A percentile compares a stretch with the other conserved stretches of the same genome.
These are phyloP conservation scores for Plantago coronopus DNA, from an alignment of 305 asterid species.

Conservation along the genomic window DNA sequence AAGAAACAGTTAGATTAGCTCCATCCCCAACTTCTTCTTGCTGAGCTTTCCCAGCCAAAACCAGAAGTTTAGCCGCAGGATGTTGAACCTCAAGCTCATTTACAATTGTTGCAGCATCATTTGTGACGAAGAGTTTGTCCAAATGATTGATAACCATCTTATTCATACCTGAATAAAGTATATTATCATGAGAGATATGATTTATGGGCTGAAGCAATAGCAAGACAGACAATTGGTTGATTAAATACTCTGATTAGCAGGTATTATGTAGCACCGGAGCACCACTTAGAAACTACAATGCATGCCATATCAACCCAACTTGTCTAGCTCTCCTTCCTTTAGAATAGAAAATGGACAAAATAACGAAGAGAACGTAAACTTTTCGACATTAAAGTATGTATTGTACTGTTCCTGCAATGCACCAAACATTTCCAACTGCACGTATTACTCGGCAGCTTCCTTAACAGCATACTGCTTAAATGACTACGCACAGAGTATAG, in stretches of 20 bases:
- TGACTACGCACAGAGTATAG: background rate
- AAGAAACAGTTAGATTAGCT: constrained; percentile 82
- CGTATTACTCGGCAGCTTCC: background rate
- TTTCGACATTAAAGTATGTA: too few relatives aligned
- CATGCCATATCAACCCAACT: background rate
- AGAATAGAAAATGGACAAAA: too few relatives aligned
- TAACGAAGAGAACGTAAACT: too few relatives aligned
- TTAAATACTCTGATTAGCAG: background rate
- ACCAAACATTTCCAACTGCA: background rate
- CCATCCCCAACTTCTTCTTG: constrained; percentile 98
- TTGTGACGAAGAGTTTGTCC: constrained; percentile 89
- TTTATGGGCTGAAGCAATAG: background rate
- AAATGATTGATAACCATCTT: constrained; percentile 96
- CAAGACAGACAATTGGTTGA: background rate
- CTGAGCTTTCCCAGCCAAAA: constrained; percentile 86
- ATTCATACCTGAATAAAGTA: constrained; percentile 65
- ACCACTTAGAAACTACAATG: background rate
- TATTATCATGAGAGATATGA: background rate
- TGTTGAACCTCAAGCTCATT: constrained; percentile 98
- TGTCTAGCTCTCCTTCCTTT: too few relatives aligned
- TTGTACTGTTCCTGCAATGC: too few relatives aligned
- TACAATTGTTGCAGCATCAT: constrained; percentile 93
- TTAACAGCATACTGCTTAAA: background rate
- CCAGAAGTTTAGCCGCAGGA: constrained; percentile 93
- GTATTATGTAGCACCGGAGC: too few relatives aligned